Evolutionary conservation across 331 rosid genomes (phyloP), one percentile per base, ranked within the genome.

Genomic region (Malus hybrid): DNA sequence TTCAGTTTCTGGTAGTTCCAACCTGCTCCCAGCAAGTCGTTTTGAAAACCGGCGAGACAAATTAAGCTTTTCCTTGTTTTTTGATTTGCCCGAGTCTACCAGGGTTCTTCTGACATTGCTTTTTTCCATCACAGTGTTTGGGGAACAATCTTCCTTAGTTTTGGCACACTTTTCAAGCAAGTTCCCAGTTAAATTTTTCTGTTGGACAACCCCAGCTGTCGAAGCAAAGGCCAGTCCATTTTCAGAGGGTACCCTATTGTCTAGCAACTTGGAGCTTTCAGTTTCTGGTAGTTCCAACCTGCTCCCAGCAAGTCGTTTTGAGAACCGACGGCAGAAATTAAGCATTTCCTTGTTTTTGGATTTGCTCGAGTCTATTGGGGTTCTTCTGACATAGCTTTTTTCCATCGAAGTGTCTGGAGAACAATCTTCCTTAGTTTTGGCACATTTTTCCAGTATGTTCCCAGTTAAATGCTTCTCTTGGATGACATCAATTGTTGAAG

Each of bases 251-350:
- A 69, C 66, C 70, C 71, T 79, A 56, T 7, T 73, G 62, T 72
- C 76, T 63, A 73, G 68, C 78, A 78, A 78, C 73, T 71, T 75
- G 77, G 76, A 79, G 71, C 69, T 76, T 71, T 76, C 75, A 61
- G 65, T 85, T 76, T 70, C 87, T n/a, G 74, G 70, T 12, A 29
- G 66, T 76, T 80, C 84, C 54, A 69, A 69, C 65, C 72, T 44
- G 78, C 79, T 79, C 78, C 88, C 96, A 82, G 93, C 88, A 55
- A 93, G 88, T 78, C 93, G 88, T 82, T 85, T 90, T 65, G 96
- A 91, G 79, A 90, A 81, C 27, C 93, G 86, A 10, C 83, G 29
- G 73, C 94, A 89, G 80, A 80, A 33, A 71, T 18, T 56, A 60
- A 46, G 79, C 52, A 65, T 83, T 74, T 82, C 86, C 84, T 84